A percentile compares a stretch with the other conserved stretches of the same genome.
Conservation (phyloP, 495 filamentous ascomycete species). For the Podospora didyma region DNA sequence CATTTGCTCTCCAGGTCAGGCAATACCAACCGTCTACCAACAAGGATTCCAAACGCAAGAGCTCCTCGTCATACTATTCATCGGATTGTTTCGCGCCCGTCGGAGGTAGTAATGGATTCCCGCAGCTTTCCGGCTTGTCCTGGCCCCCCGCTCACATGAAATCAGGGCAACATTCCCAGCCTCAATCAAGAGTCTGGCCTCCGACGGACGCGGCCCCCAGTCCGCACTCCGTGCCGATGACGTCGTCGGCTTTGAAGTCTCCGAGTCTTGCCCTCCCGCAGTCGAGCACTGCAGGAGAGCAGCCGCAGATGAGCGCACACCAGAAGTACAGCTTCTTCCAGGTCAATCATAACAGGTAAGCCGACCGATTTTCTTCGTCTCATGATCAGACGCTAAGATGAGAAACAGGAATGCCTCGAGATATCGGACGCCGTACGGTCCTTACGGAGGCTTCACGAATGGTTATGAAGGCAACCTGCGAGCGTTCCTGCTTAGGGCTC, state of each 20-base stretch:
- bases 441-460: constrained; percentile 50
- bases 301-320: constrained; percentile 19
- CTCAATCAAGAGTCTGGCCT: constrained; percentile 26
- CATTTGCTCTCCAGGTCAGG: constrained; percentile 11
- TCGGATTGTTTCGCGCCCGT: constrained; percentile 34
- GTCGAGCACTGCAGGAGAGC: constrained; percentile 12
- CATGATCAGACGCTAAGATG: constrained; percentile 6
- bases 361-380: not conserved
- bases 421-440: constrained; percentile 50
- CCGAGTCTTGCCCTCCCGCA: constrained; percentile 16
- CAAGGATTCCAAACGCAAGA: constrained; percentile 16
- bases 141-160: constrained; percentile 36
- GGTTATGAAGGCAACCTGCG: constrained; percentile 50
- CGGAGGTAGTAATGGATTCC: constrained; percentile 40
- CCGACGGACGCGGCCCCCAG: constrained; percentile 16
- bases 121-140: constrained; percentile 32
- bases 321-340: constrained; percentile 53
- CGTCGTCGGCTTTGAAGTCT: constrained; percentile 25
- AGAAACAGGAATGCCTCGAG: constrained; percentile 37
- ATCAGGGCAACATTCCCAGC: constrained; percentile 31
- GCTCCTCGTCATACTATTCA: constrained; percentile 18
- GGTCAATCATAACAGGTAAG: constrained; percentile 44
- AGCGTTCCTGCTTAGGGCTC: constrained; percentile 41
- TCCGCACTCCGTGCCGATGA: constrained; percentile 23
- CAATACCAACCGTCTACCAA: constrained; percentile 14